These are phyloP conservation scores for Penicilliopsis zonata DNA, from an alignment of 495 filamentous ascomycete genomes.

Conservation along the genomic window DNA sequence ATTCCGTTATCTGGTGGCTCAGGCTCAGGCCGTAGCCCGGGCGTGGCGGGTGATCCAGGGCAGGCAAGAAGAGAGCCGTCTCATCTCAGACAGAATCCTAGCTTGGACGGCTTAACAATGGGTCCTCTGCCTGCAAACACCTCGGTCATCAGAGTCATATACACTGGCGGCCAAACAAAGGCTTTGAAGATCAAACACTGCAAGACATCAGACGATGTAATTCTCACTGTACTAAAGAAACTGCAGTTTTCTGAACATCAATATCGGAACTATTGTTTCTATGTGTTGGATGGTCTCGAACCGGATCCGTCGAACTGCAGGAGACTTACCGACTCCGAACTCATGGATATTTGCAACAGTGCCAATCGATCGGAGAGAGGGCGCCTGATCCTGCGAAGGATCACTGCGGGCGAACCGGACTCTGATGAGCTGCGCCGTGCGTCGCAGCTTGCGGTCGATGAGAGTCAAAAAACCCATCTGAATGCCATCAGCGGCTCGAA, in stretches of 20 bases:
- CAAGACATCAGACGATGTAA: slow-evolving; percentile 81
- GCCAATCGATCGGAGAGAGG: slow-evolving; percentile 58
- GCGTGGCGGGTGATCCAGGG: slow-evolving; percentile 26
- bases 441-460: slow-evolving; percentile 71
- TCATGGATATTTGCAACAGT: slow-evolving; percentile 69
- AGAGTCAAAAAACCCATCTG: slow-evolving; percentile 59
- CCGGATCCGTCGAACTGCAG: slow-evolving; percentile 66
- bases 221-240: slow-evolving; percentile 74
- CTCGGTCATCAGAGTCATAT: slow-evolving; percentile 82
- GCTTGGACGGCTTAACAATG: slow-evolving; percentile 71
- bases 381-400: slow-evolving; percentile 79
- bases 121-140: slow-evolving; percentile 66
- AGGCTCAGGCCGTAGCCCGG: slow-evolving; percentile 32
- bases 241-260: slow-evolving; percentile 64
- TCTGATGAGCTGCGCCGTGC: slow-evolving; percentile 69
- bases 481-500: slow-evolving; percentile 51
- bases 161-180: slow-evolving; percentile 78
- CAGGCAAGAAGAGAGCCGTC: slow-evolving; percentile 25
- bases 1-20: slow-evolving; percentile 35
- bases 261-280: slow-evolving; percentile 72
- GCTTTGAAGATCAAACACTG: slow-evolving; percentile 83
- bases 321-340: slow-evolving; percentile 68
- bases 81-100: slow-evolving; percentile 46
- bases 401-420: slow-evolving; percentile 76
- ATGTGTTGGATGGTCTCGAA: slow-evolving; percentile 70